Evolutionary conservation across 2,329 filamentous ascomycete genomes (phyloP).

Genomic region (Emergomyces pasteurianus): DNA sequence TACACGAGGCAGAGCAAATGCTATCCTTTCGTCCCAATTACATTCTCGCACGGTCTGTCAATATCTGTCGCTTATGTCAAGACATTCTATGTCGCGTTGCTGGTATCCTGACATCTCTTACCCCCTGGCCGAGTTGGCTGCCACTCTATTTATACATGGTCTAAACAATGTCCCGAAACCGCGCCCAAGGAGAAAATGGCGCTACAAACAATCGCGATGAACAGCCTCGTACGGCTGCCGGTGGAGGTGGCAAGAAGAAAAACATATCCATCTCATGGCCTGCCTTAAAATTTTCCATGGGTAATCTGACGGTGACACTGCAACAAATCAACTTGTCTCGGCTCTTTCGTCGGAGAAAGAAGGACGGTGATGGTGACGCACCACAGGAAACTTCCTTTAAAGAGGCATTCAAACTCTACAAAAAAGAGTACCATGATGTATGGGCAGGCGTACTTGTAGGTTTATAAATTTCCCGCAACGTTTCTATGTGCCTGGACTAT

Average conservation of each 20-base stretch:
- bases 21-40: not conserved
- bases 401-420: constrained; percentile 68
- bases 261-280: not conserved
- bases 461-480: constrained; percentile 5
- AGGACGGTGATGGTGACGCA: not conserved
- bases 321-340: not conserved
- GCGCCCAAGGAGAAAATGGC: not conserved
- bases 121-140: not conserved
- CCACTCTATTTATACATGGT: not conserved
- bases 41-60: not conserved
- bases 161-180: not conserved
- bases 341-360: not conserved
- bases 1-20: not conserved
- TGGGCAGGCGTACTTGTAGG: constrained; percentile 73
- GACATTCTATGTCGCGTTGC: not conserved
- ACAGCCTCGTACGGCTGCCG: not conserved
- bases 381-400: constrained; percentile 44
- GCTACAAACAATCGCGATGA: not conserved
- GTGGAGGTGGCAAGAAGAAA: not conserved
- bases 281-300: not conserved
- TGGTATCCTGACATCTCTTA: not conserved
- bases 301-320: not conserved
- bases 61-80: not conserved
- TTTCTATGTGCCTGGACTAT: not conserved
- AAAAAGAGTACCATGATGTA: constrained; percentile 78